Percentiles rank a stretch among this genome's conserved stretches.
Conservation (phyloP, 139 green algal species). For the Coelastrella sp. region DNA sequence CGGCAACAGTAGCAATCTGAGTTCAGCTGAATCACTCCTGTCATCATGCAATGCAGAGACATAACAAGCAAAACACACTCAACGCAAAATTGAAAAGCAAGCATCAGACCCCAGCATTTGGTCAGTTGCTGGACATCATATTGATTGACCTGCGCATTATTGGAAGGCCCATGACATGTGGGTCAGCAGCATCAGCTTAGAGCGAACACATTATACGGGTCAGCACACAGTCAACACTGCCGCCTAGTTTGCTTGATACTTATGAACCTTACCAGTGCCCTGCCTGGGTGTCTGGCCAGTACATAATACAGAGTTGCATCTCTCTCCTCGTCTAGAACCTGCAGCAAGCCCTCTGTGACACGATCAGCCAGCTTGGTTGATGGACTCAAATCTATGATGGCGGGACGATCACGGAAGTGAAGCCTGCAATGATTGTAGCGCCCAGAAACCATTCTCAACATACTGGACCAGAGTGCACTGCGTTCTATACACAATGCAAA, state of each 20-base stretch:
- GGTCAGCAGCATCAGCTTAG: too few relatives aligned
- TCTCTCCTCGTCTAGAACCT: constrained; percentile 68
- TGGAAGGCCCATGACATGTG: too few relatives aligned
- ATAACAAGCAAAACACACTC: too few relatives aligned
- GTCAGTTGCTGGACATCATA: too few relatives aligned
- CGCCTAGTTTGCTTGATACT: too few relatives aligned
- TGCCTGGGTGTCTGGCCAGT: constrained; percentile 80
- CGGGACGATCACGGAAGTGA: constrained; percentile 49
- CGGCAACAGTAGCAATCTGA: neutral
- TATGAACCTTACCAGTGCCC: constrained; percentile 67
- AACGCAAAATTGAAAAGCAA: too few relatives aligned
- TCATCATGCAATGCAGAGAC: neutral
- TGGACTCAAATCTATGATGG: constrained; percentile 86
- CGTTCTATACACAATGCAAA: too few relatives aligned
- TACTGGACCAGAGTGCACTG: too few relatives aligned
- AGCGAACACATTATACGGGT: too few relatives aligned
- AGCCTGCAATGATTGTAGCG: constrained; percentile 14
- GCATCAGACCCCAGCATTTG: too few relatives aligned
- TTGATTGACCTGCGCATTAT: too few relatives aligned
- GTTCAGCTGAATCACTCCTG: neutral
- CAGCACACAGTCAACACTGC: too few relatives aligned
- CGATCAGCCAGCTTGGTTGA: constrained; percentile 66
- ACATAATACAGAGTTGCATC: constrained; percentile 93
- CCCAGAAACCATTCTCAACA: neutral
- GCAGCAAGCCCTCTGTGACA: constrained; percentile 73